Conservation (phyloP, 1,284 basidiomycete genomes). For the Boletus sp. region DNA sequence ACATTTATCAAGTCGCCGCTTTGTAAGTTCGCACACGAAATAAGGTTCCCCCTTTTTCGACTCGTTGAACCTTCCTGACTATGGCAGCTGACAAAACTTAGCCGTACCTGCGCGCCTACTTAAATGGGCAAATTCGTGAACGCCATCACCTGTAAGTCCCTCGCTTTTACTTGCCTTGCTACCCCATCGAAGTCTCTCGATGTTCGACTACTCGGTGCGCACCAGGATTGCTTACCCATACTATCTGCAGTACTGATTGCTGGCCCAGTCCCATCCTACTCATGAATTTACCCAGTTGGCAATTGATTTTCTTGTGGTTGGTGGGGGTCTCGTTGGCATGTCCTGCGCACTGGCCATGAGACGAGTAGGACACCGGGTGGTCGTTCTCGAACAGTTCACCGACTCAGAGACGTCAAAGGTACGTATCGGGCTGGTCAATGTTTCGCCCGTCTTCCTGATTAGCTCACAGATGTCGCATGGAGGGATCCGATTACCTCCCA, state of each 20-base stretch:
- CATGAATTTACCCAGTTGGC: slow-evolving; percentile 22
- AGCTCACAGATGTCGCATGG: slow-evolving; percentile 25
- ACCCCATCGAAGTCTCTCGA: neutral
- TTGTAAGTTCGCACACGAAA: slow-evolving; percentile 7
- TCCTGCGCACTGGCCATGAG: slow-evolving; percentile 51
- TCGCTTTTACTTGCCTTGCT: neutral
- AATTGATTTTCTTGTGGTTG: slow-evolving; percentile 48
- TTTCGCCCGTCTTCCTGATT: neutral
- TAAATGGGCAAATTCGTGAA: slow-evolving; percentile 11
- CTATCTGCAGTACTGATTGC: slow-evolving; percentile 4
- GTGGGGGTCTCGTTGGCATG: slow-evolving; percentile 51
- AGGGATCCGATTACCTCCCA: slow-evolving; percentile 51
- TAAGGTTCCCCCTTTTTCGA: slow-evolving; percentile 12
- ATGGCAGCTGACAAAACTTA: slow-evolving; percentile 20
- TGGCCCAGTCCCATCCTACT: slow-evolving; percentile 15
- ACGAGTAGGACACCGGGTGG: slow-evolving; percentile 52
- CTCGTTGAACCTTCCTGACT: slow-evolving; percentile 16
- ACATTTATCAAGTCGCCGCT: slow-evolving; percentile 5
- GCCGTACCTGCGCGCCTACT: slow-evolving; percentile 17
- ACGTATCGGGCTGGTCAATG: slow-evolving; percentile 10
- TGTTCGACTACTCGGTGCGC: slow-evolving; percentile 21
- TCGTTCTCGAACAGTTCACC: slow-evolving; percentile 47
- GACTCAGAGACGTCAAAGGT: slow-evolving; percentile 34
- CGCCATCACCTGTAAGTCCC: neutral
- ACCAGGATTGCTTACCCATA: neutral